phyloP scores from a whole-genome alignment of 2,329 filamentous ascomycete genomes.

The Trichoderma semiorbis region DNA sequence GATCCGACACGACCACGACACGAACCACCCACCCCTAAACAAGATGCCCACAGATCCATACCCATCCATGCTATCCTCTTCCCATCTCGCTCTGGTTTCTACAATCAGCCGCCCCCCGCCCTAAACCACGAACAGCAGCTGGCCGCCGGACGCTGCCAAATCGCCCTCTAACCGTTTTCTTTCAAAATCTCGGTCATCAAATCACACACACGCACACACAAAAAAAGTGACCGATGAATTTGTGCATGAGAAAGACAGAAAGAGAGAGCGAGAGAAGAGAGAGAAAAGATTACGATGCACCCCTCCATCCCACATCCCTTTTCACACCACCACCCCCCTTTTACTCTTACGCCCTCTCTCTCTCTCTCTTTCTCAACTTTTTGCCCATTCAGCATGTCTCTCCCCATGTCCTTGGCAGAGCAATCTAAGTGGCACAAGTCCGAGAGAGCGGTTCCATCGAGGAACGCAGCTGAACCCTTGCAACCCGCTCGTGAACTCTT shows the following conservation, averaged over 20 bases:
- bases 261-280: background rate
- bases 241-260: no score
- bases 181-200: background rate
- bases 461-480: background rate
- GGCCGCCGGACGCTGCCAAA: background rate
- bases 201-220: background rate
- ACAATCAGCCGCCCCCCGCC: background rate
- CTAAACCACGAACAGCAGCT: background rate
- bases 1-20: background rate
- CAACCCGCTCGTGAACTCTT: background rate
- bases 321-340: background rate
- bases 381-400: background rate
- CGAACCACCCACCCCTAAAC: background rate
- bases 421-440: background rate
- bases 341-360: background rate
- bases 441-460: background rate
- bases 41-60: background rate
- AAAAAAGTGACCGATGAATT: background rate
- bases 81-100: background rate
- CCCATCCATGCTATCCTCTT: background rate
- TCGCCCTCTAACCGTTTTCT: slow-evolving; percentile 1
- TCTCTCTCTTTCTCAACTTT: background rate
- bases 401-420: background rate
- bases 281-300: background rate
- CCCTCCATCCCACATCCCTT: background rate